phyloP scores from a whole-genome alignment of 306 rosid species.

The Myrica gale region DNA sequence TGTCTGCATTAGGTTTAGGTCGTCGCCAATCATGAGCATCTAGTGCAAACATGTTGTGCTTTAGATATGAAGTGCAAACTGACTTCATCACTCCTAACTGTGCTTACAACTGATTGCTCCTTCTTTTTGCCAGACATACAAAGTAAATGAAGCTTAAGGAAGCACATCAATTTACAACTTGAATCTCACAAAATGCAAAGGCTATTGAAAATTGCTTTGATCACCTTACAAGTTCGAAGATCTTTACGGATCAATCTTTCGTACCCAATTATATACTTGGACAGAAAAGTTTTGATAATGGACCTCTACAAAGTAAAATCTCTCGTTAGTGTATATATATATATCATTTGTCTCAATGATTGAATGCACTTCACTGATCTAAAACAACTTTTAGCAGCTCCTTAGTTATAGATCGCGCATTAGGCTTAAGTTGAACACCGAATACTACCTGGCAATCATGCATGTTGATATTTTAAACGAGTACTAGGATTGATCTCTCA shows the following conservation, averaged over 20 bases:
- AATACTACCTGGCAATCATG: background rate
- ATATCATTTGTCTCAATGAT: background rate
- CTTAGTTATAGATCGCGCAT: background rate
- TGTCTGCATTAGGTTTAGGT: background rate
- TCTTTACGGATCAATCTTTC: too few relatives aligned
- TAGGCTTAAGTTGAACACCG: too few relatives aligned
- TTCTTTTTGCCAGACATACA: background rate
- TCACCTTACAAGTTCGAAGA: too few relatives aligned
- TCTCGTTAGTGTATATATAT: background rate
- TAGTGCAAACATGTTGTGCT: background rate
- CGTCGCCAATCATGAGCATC: too few relatives aligned
- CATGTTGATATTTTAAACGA: background rate
- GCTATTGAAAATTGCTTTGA: too few relatives aligned
- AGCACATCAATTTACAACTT: too few relatives aligned
- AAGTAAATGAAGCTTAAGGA: too few relatives aligned
- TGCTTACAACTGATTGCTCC: background rate
- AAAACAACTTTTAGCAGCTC: background rate
- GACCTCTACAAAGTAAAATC: background rate
- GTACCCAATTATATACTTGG: too few relatives aligned
- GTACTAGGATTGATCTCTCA: background rate
- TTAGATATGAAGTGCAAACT: background rate
- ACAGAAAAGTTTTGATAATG: background rate
- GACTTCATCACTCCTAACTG: background rate
- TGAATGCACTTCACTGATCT: background rate
- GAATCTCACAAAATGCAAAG: too few relatives aligned